A percentile compares a stretch with the other conserved stretches of the same genome.
Evolutionary conservation across 2,329 filamentous ascomycete species (phyloP).

Genomic region (Gaeumannomyces sp.): DNA sequence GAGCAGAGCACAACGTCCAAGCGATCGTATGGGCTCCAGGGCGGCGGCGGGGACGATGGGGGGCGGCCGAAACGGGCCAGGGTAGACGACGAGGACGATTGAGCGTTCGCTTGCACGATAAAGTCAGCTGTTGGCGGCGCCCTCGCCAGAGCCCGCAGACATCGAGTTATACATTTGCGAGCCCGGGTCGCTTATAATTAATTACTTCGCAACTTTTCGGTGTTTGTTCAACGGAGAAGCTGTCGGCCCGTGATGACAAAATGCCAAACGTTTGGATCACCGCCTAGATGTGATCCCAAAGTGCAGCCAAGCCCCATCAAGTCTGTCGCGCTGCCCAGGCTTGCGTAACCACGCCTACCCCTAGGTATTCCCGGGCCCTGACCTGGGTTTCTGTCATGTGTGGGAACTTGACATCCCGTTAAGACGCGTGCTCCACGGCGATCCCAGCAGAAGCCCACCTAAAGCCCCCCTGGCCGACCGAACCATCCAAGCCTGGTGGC

Average conservation of each 20-base stretch:
- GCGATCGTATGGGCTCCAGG: constrained; percentile 71
- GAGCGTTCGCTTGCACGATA: constrained; percentile 11
- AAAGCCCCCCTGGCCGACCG: background rate
- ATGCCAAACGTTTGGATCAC: too few relatives aligned
- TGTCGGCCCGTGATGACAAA: too few relatives aligned
- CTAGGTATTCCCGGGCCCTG: background rate
- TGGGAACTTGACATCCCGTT: background rate
- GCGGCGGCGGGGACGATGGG: constrained; percentile 30
- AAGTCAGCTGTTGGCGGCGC: background rate
- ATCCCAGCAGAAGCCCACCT: background rate
- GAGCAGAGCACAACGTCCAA: constrained; percentile 56
- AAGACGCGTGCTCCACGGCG: background rate
- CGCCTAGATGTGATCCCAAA: too few relatives aligned
- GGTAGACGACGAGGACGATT: constrained; percentile 65
- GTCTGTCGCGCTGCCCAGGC: too few relatives aligned
- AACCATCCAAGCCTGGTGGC: background rate
- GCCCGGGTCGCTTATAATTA: background rate
- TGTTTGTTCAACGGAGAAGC: too few relatives aligned
- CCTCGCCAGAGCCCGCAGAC: too few relatives aligned
- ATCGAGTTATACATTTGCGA: too few relatives aligned
- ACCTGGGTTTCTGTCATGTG: background rate
- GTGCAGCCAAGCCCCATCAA: too few relatives aligned
- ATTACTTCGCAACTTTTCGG: too few relatives aligned
- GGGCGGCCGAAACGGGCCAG: constrained; percentile 65
- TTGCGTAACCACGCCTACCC: too few relatives aligned